Evolutionary conservation across 1,284 basidiomycete species (phyloP), one percentile per base, ranked within the genome.

Genomic region (Moesziomyces antarcticus): DNA sequence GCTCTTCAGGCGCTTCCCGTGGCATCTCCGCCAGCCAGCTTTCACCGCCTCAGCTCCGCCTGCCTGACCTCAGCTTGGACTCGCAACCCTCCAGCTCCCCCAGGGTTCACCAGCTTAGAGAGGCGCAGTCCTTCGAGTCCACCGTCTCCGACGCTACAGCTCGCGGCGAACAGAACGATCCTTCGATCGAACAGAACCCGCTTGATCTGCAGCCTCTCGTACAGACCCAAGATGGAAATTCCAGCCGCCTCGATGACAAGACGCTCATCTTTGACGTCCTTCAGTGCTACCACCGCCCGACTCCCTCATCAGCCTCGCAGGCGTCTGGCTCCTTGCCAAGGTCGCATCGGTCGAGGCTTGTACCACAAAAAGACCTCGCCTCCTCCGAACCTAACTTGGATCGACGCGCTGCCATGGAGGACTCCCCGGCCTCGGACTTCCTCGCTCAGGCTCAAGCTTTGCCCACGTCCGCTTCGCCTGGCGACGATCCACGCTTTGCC

Each of bases 401-500:
- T 21, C 41, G 13, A 14, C 16, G 27, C 4, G n/a, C 45, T 20
- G 14, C 18, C 24, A 4, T 43, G 8, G 42, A 49, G 1, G 48
- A 37, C n/a, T 43, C 43, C 3, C 61, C 65, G 16, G 22, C 48
- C 24, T 20, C 51, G 25, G 48, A 56, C n/a, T 46, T 63, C n/a
- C 56, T 56, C 22, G 52, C 58, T 3, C 57, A 71, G 24, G 75
- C 78, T 4, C 76, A 68, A 3, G 59, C 58, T 11, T 25, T 64
- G 43, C 58, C 61, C 3, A 71, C 71, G 20, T 69, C 67, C 3
- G 75, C 79, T 24, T 46, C 69, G 10, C 73, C 73, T 2, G 77
- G 75, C 9, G 78, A 81, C 27, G 79, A 81, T 47, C 78, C 78
- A 3, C 49, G 79, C 16, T 81, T 80, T 30, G 70, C 78, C 2